Percentiles rank a stretch among this genome's conserved stretches.
Evolutionary conservation across 345 rosid species (phyloP).

Genomic region (Gossypium anomalum): DNA sequence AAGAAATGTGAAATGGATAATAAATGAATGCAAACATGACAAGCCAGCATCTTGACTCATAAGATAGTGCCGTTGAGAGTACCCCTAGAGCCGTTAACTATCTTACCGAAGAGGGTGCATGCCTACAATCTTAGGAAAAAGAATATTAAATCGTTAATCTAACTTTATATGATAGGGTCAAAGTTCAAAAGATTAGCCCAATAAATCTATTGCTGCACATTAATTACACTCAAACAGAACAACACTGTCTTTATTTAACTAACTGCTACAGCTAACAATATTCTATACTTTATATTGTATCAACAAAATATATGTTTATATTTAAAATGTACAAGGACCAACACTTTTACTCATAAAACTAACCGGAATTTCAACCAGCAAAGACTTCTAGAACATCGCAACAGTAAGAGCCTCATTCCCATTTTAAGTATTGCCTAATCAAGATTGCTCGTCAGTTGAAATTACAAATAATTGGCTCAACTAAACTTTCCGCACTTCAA

Average conservation of each 20-base stretch:
- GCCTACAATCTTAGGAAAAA: background rate
- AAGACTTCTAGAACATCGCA: background rate
- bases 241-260: background rate
- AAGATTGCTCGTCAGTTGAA: background rate
- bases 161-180: background rate
- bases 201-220: background rate
- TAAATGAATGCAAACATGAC: background rate
- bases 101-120: background rate
- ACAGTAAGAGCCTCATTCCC: background rate
- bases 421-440: slow-evolving; percentile 7
- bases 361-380: background rate
- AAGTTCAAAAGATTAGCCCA: background rate
- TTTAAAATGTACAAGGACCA: background rate
- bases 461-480: background rate
- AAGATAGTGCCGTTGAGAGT: background rate
- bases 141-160: background rate
- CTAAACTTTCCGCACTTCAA: background rate
- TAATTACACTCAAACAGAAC: background rate
- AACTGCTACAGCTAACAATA: background rate
- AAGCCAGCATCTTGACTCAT: background rate
- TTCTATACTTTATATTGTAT: background rate
- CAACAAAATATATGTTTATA: background rate
- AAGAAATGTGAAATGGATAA: background rate
- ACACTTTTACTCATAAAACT: slow-evolving; percentile 3
- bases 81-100: background rate